Evolutionary conservation across 2,329 filamentous ascomycete genomes (phyloP), one percentile per base, ranked within the genome.

Genomic region (Penicillium brasilianum): DNA sequence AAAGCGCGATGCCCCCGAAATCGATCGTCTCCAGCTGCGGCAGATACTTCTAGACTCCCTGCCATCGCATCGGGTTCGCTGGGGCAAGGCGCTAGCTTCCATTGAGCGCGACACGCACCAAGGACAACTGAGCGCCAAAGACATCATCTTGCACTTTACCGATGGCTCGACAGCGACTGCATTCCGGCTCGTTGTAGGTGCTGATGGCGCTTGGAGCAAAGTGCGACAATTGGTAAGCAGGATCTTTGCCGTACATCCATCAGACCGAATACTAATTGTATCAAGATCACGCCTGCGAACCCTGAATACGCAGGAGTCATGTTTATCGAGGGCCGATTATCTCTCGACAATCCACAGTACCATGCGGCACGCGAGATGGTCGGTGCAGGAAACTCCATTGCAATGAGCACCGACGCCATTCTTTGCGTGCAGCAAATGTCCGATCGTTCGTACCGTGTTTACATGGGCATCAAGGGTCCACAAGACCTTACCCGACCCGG

Each of bases 141-240:
- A 50, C 18, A 55, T 52, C 36, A 30, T 36, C 18, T 1, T 80
- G 0, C 62, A 65, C 14, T 73, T 77, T 50, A 60, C 58, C 2
- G 65, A 78, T 61, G 76, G 76, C 0, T 65, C 52, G 1, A 62
- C 60, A 0, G 75, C 74, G 20, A 67, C 62, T 2, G 77, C 73
- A 0, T 81, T 82, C 62, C 71, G 76, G 43, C 75, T 84, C 2
- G 73, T 84, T 5, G 76, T 84, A 20, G 82, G 82, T 4, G 80
- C 78, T 10, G 81, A 84, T 66, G 82, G 81, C 5, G 78, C 79
- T 1, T 82, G 79, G 78, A 81, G 78, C 8, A 81, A 77, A 60
- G 51, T 73, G 3, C 66, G 71, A 55, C 66, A 57, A 37, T 44
- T 76, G 64, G 72, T 76, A 68, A 52, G 68, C 25, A 32, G 6